Base-by-base conservation (phyloP, 805 yeast genomes). In the Pichia californica region DNA sequence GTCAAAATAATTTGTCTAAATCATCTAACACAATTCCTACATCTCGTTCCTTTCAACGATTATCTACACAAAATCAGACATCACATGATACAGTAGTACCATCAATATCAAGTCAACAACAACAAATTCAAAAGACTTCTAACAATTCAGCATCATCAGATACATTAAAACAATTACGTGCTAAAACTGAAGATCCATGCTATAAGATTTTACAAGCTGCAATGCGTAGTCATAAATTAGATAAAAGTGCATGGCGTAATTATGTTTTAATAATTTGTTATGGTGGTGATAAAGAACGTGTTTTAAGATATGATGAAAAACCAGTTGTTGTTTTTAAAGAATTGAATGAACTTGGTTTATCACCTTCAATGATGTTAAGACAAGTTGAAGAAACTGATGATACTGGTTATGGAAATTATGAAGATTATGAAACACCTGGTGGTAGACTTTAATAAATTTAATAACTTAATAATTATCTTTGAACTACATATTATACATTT, bases 361-460 rank as follows among this genome's bases (percentile, higher is more conserved):
- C 83, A 57, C 97, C 98, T 0, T 85, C 93, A 2, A 88, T 89
- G 47, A 89, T 89, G 96, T 71, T 89, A 35, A 69, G 98, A 52
- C 93, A 87, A 52, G 73, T 83, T 40, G 95, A 88, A 30, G 82
- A 74, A 40, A 54, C 53, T 28, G 66, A 61, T 40, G 65, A 61
- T 36, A 47, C 52, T 9, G 53, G 52, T 18, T 43, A 52, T 13
- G 41, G 48, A 27, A 35, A 42, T 4, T 31, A n/a, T 16, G 46
- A 39, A 25, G 53, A 54, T 20, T 48, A 50, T 36, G 56, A 55
- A 36, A 68, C 73, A 0, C 73, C 74, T 1, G 74, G 74, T 14
- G 74, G 74, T 23, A 57, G 69, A 44, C 48, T 69, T 34, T 69
- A 52, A 13, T 15, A 7, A n/a, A n/a, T n/a, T n/a, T n/a, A n/a